phyloP scores from a whole-genome alignment of 208 protist genomes.

The Leishmania major region DNA sequence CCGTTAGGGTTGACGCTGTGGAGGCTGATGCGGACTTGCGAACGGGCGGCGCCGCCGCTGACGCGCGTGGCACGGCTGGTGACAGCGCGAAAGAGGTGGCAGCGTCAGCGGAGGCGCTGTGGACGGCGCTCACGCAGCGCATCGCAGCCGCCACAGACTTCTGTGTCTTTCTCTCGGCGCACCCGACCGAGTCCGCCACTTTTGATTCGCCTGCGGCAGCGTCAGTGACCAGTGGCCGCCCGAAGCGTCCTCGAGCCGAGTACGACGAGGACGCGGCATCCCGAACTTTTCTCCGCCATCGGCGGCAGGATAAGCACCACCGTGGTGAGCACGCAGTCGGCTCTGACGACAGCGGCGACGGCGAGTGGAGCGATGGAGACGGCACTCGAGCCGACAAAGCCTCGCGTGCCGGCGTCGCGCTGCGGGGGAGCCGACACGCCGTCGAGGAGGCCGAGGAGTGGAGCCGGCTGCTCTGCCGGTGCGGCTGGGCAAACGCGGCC shows the following conservation, averaged over 20 bases:
- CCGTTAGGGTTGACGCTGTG: neutral
- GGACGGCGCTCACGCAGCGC: conserved; percentile 33
- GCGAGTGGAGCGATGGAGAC: neutral
- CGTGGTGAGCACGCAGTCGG: too few species aligned
- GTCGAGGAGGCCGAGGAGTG: conserved; percentile 30
- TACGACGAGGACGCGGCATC: neutral
- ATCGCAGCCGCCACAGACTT: conserved; percentile 22
- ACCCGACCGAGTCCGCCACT: conserved; percentile 1
- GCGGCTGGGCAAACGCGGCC: conserved; percentile 30
- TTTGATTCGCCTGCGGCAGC: neutral
- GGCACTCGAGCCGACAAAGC: neutral
- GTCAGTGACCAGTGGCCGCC: neutral
- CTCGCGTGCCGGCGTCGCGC: neutral
- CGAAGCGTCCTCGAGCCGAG: conserved; percentile 1
- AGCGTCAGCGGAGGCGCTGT: neutral
- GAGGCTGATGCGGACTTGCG: neutral
- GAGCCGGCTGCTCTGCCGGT: conserved; percentile 24
- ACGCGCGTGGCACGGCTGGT: neutral
- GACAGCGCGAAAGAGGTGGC: neutral
- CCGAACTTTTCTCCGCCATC: neutral
- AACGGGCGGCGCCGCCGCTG: neutral
- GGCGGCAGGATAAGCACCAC: neutral
- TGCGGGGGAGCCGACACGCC: conserved; percentile 21
- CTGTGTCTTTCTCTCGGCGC: conserved; percentile 21
- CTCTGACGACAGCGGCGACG: neutral